phyloP scores from a whole-genome alignment of 352 stramenopile species.

The Blastocystis sp. region DNA sequence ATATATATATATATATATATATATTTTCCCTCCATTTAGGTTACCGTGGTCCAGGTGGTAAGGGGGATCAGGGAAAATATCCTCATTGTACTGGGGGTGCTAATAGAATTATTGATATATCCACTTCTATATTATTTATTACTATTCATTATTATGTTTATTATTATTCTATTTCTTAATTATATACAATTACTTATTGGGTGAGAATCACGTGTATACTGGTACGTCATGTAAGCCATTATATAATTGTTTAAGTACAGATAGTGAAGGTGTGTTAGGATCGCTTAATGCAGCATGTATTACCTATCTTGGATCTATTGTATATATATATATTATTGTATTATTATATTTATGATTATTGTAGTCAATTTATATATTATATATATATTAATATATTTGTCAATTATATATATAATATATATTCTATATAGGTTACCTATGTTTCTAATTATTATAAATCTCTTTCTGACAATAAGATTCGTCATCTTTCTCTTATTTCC shows the following conservation, averaged over 20 bases:
- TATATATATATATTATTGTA: no score
- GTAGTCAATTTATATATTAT: constrained; percentile 2
- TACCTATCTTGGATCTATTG: constrained; percentile 9
- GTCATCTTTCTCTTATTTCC: no score
- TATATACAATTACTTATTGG: constrained; percentile 12
- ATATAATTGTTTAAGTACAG: constrained; percentile 17
- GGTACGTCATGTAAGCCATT: constrained; percentile 7
- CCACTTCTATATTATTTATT: no score
- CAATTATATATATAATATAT: no score
- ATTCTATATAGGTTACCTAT: no score
- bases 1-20: no score
- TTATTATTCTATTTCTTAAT: no score
- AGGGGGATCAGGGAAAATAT: constrained; percentile 2
- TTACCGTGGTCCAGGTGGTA: constrained; percentile 22
- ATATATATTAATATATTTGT: constrained; percentile 7
- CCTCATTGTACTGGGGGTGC: constrained; percentile 22
- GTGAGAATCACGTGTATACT: constrained; percentile 32
- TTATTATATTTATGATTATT: background rate
- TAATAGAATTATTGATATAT: constrained; percentile 29
- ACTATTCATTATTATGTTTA: no score
- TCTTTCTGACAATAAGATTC: no score
- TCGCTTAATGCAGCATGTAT: constrained; percentile 25
- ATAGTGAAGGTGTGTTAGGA: constrained; percentile 27
- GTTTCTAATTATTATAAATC: no score
- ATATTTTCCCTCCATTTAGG: no score